Conservation (phyloP, 352 stramenopile species). For the Pythium plurisporium region DNA sequence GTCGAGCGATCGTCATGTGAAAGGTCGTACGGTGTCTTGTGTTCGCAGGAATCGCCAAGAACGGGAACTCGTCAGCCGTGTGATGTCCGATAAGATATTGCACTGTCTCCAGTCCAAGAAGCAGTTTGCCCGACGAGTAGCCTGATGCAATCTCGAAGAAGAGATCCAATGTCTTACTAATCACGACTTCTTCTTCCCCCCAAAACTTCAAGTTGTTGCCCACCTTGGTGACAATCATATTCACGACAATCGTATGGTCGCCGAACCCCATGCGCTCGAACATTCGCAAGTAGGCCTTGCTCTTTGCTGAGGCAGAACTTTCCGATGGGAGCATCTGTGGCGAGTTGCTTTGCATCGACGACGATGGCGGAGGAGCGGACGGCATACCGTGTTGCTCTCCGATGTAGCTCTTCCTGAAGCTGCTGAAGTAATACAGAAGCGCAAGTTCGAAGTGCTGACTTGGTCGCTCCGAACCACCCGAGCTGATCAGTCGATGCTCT, state of each 20-base stretch:
- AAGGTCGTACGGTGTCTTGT: conserved; percentile 96
- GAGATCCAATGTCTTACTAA: conserved; percentile 94
- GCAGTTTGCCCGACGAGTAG: conserved; percentile 96
- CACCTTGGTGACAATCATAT: conserved; percentile 98
- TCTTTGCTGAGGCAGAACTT: conserved; percentile 83
- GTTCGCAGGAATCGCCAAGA: conserved; percentile 92
- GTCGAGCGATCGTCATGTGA: conserved; percentile 94
- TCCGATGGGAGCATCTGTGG: conserved; percentile 80
- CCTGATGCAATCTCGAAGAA: conserved; percentile 97
- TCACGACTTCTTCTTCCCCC: conserved; percentile 94
- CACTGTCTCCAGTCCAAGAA: conserved; percentile 96
- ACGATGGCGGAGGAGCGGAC: conserved; percentile 54
- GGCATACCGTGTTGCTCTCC: conserved; percentile 89
- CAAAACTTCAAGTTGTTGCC: conserved; percentile 99
- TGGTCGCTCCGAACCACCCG: conserved; percentile 74
- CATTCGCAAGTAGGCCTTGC: conserved; percentile 96
- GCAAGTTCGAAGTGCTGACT: conserved; percentile 94
- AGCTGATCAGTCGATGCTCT: conserved; percentile 92
- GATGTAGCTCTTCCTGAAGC: conserved; percentile 90
- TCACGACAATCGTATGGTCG: conserved; percentile 96
- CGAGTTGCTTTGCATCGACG: conserved; percentile 49
- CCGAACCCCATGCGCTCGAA: conserved; percentile 97
- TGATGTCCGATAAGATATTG: conserved; percentile 97
- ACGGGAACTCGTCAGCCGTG: conserved; percentile 96
- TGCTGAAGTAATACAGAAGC: conserved; percentile 97